Evolutionary conservation across 1,284 basidiomycete genomes (phyloP), one percentile per base, ranked within the genome.

Genomic region (Melampsora americana): DNA sequence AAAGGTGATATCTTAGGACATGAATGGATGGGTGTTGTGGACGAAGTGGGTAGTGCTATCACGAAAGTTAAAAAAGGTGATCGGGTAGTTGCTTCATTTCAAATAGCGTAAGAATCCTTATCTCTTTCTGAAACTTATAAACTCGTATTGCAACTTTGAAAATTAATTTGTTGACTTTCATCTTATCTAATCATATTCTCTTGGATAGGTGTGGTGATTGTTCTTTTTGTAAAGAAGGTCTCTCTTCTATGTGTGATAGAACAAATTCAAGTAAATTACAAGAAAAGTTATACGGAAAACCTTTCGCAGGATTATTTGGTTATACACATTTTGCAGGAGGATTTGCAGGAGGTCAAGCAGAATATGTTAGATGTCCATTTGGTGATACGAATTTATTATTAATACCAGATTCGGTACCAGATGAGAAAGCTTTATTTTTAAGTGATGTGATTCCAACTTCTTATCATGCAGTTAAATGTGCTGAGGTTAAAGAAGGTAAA

Each of bases 271-370:
- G 77, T 66, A 65, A 26, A 9, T 64, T 76, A 64, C 78, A 78
- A 79, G 70, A 80, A 1, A 30, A 79, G 66, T 76, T 80, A 23
- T 78, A 79, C 46, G 80, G 79, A 18, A 76, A 79, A 64, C 79
- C 78, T 67, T 39, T 79, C 42, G 56, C 77, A 42, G 79, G 77
- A 28, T 68, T 79, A 44, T 44, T 79, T 5, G 79, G 80, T 48
- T 80, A 80, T 69, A 71, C 77, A 16, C 79, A 80, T 73, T 73
- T 79, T 46, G 75, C 78, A n/a, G 79, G 80, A 7, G 79, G 79
- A 18, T 79, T 75, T 20, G 77, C 79, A 0, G 80, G 80, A 5
- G 75, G 69, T 20, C 80, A 81, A 69, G 78, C 80, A 42, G 80
- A 81, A 60, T 79, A 78, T 71, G 75, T 80, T 66, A 79, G 80